Percentiles rank a stretch among this genome's conserved stretches.
Conservation (phyloP, 495 filamentous ascomycete genomes). For the Letharia lupina region DNA sequence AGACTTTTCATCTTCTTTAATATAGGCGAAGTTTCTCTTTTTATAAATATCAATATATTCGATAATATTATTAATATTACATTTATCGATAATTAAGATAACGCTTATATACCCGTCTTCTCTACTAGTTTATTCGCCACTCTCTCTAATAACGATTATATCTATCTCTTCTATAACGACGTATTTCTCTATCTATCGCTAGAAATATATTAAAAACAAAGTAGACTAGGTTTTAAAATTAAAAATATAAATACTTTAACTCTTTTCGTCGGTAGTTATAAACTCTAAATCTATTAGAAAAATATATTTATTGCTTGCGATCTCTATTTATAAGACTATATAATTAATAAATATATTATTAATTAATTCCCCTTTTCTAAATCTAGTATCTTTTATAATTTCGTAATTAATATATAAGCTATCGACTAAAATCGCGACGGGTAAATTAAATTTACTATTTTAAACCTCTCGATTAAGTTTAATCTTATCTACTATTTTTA, state of each 20-base stretch:
- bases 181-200: conserved; percentile 9
- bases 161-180: conserved; percentile 12
- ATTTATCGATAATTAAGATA: conserved; percentile 16
- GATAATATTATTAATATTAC: background rate
- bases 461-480: background rate
- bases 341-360: conserved; percentile 2
- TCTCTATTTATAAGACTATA: background rate
- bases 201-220: conserved; percentile 14
- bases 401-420: background rate
- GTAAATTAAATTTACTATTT: conserved; percentile 11
- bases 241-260: conserved; percentile 12
- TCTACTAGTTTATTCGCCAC: conserved; percentile 7
- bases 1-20: conserved; percentile 2
- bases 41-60: background rate
- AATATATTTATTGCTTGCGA: background rate
- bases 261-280: background rate
- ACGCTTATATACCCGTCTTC: conserved; percentile 4
- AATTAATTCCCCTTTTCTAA: conserved; percentile 8
- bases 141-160: conserved; percentile 8
- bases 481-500: conserved; percentile 18
- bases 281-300: conserved; percentile 12
- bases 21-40: background rate
- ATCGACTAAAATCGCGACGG: conserved; percentile 12
- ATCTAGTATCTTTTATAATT: background rate
- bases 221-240: conserved; percentile 15